Conservation (phyloP, 768 basidiomycete species). For the Naganishia randhawae region DNA sequence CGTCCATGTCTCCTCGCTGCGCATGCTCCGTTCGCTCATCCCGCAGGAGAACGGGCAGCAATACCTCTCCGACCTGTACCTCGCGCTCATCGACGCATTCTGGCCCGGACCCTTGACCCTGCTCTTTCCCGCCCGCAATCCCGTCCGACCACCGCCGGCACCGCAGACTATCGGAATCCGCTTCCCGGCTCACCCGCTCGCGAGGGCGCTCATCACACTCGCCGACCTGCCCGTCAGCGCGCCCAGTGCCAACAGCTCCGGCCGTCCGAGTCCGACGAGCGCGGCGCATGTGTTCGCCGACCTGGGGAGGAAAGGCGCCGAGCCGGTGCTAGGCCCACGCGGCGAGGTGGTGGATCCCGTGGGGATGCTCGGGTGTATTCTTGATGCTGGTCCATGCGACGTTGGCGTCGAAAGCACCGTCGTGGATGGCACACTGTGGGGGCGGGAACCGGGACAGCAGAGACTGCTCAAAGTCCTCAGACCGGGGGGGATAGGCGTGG, state of each 20-base stretch:
- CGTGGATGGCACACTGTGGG: constrained; percentile 66
- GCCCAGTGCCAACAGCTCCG: constrained; percentile 90
- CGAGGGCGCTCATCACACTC: constrained; percentile 77
- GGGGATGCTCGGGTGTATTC: constrained; percentile 60
- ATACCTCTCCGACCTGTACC: constrained; percentile 62
- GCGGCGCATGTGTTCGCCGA: constrained; percentile 80
- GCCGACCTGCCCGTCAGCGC: constrained; percentile 77
- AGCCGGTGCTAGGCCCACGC: neutral
- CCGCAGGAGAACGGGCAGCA: constrained; percentile 64
- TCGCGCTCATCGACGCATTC: constrained; percentile 70
- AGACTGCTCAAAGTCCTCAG: constrained; percentile 75
- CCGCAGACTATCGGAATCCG: constrained; percentile 65
- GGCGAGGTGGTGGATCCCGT: constrained; percentile 1
- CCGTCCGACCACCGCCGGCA: constrained; percentile 35
- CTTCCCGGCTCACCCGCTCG: constrained; percentile 91
- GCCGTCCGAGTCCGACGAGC: constrained; percentile 87
- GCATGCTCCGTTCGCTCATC: constrained; percentile 74
- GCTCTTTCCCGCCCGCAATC: constrained; percentile 71
- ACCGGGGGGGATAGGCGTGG: constrained; percentile 88
- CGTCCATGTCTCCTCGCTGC: constrained; percentile 81
- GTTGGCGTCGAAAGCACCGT: constrained; percentile 96
- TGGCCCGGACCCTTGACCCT: constrained; percentile 95
- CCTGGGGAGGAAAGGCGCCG: constrained; percentile 52
- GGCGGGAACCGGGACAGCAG: constrained; percentile 55
- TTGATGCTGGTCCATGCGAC: constrained; percentile 87